These are phyloP conservation scores for Ustilago xerochloae DNA, from an alignment of 1,284 basidiomycete species.

Conservation along the genomic window DNA sequence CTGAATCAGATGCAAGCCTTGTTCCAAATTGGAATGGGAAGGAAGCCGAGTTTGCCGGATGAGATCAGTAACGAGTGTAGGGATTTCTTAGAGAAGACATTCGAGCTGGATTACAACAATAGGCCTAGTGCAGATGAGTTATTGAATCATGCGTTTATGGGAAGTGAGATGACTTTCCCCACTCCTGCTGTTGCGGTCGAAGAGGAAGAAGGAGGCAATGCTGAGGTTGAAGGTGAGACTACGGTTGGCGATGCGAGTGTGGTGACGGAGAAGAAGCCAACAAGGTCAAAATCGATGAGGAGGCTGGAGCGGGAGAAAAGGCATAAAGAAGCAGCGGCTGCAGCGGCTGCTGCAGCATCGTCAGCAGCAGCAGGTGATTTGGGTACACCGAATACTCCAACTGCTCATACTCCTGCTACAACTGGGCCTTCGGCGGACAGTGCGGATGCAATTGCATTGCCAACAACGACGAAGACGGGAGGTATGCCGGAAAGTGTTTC, in stretches of 20 bases:
- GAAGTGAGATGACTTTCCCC: conserved; percentile 37
- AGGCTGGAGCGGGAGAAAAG: conserved; percentile 35
- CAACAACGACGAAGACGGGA: neutral
- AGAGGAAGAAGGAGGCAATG: conserved; percentile 7
- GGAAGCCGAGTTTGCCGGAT: conserved; percentile 58
- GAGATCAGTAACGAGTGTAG: conserved; percentile 59
- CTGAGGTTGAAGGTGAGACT: neutral
- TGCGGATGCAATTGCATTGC: neutral
- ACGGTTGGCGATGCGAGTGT: neutral
- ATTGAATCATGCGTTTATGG: conserved; percentile 61
- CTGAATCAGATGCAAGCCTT: conserved; percentile 87
- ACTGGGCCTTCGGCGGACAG: too few relatives aligned
- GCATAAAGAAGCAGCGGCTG: conserved; percentile 27
- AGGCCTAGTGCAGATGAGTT: conserved; percentile 59
- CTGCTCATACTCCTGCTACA: neutral
- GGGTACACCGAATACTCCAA: conserved; percentile 22
- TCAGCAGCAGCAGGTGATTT: neutral
- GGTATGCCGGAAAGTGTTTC: conserved; percentile 33
- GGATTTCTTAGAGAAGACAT: conserved; percentile 61
- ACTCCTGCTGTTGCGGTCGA: neutral
- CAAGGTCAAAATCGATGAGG: conserved; percentile 25
- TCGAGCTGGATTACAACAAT: conserved; percentile 61
- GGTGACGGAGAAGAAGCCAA: conserved; percentile 5
- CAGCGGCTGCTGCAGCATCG: conserved; percentile 2
- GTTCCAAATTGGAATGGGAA: conserved; percentile 63